A percentile compares a stretch with the other conserved stretches of the same genome.
These are phyloP conservation scores for Cyclotella cryptica DNA, from an alignment of 108 stramenopile genomes.

Conservation along the genomic window DNA sequence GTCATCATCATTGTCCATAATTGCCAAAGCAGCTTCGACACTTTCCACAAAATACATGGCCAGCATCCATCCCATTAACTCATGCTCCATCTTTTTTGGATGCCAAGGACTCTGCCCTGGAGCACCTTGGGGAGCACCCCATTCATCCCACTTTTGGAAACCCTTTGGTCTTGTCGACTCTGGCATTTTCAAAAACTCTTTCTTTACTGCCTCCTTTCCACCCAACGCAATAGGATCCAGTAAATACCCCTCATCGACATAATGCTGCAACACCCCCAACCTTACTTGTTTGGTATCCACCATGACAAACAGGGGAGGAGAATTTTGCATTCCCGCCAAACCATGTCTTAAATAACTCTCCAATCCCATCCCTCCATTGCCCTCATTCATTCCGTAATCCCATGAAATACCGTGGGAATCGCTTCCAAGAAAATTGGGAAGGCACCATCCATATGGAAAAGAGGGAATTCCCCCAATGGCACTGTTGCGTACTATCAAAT, in stretches of 20 bases:
- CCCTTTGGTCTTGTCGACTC: constrained; percentile 64
- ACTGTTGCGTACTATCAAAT: constrained; percentile 73
- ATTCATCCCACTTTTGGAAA: constrained; percentile 83
- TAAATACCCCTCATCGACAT: constrained; percentile 62
- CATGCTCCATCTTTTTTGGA: constrained; percentile 83
- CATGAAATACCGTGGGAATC: constrained; percentile 79
- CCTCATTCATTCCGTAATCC: constrained; percentile 92
- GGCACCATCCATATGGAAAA: constrained; percentile 90
- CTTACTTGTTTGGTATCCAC: constrained; percentile 66
- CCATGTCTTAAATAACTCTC: constrained; percentile 82
- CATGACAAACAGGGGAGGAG: constrained; percentile 75
- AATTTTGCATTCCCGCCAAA: constrained; percentile 38
- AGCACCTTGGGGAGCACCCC: constrained; percentile 76
- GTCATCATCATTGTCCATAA: constrained; percentile 41
- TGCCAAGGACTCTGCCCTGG: constrained; percentile 88
- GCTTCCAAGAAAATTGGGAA: constrained; percentile 75
- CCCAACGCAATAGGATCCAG: constrained; percentile 69
- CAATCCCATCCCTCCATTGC: constrained; percentile 56
- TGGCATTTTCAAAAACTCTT: constrained; percentile 26
- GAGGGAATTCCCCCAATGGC: constrained; percentile 90
- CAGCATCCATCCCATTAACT: constrained; percentile 81
- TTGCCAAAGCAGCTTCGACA: constrained; percentile 62
- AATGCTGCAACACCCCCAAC: constrained; percentile 58
- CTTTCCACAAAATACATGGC: constrained; percentile 84
- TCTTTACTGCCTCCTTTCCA: constrained; percentile 56